These are phyloP conservation scores for Hansfordia pulvinata DNA, from an alignment of 2,329 filamentous ascomycete species.

Conservation along the genomic window DNA sequence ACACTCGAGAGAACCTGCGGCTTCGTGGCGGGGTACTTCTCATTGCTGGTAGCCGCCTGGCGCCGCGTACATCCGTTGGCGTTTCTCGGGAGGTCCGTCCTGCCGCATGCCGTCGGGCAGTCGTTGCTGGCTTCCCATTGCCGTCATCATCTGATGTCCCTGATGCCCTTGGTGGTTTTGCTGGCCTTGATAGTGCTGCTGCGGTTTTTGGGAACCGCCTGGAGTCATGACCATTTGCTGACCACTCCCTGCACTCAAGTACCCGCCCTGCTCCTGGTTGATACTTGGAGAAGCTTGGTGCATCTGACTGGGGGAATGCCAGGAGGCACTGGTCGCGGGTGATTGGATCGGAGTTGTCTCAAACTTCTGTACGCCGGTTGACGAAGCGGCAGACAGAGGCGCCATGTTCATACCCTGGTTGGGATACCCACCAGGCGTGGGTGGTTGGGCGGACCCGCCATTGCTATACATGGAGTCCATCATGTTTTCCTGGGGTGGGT, in stretches of 20 bases:
- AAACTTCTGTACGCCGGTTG: constrained; percentile 30
- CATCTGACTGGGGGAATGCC: constrained; percentile 38
- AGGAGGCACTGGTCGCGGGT: constrained; percentile 31
- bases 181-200: constrained; percentile 19
- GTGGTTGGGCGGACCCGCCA: constrained; percentile 13
- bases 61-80: constrained; percentile 33
- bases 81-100: constrained; percentile 34
- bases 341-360: constrained; percentile 42
- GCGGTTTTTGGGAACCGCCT: constrained; percentile 18
- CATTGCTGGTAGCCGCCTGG: constrained; percentile 25
- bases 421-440: constrained; percentile 17
- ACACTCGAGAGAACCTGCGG: too few species aligned
- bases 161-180: constrained; percentile 18
- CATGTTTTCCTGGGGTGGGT: constrained; percentile 29
- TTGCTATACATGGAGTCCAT: constrained; percentile 18
- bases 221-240: constrained; percentile 23
- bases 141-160: constrained; percentile 24
- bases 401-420: constrained; percentile 19
- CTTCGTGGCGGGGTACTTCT: too few species aligned
- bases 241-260: constrained; percentile 26
- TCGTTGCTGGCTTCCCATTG: constrained; percentile 16
- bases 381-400: constrained; percentile 16
- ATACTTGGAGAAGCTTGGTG: constrained; percentile 34
- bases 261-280: constrained; percentile 26
- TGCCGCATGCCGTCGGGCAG: constrained; percentile 17